Percentiles rank a stretch among this genome's conserved stretches.
Conservation (phyloP, 1,284 basidiomycete genomes). For the Ustilago vetiveriae region DNA sequence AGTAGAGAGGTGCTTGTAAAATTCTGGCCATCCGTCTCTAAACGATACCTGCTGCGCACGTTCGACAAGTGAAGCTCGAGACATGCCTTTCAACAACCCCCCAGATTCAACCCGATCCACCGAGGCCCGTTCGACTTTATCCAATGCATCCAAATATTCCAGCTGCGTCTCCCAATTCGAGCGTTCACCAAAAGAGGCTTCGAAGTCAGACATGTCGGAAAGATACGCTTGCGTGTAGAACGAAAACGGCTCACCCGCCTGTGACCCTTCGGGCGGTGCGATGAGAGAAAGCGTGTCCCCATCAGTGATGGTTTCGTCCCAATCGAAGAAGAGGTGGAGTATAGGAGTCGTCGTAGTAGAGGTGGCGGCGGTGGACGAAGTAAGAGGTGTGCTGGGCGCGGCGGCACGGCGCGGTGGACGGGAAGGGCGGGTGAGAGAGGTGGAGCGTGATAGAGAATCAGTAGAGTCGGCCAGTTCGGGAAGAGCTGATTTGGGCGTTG, state of each 20-base stretch:
- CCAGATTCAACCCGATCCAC: constrained; percentile 42
- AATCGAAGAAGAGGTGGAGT: constrained; percentile 57
- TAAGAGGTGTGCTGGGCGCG: background rate
- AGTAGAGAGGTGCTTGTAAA: constrained; percentile 24
- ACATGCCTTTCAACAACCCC: constrained; percentile 48
- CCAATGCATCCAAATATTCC: constrained; percentile 33
- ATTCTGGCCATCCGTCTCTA: constrained; percentile 41
- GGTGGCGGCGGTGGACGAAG: background rate
- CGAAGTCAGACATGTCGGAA: constrained; percentile 29
- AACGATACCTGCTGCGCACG: constrained; percentile 30
- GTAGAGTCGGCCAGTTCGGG: background rate
- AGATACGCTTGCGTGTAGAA: constrained; percentile 52
- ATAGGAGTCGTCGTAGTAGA: background rate
- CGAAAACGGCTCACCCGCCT: constrained; percentile 39
- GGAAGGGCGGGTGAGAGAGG: constrained; percentile 22
- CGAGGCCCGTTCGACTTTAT: constrained; percentile 44
- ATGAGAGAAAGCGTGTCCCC: constrained; percentile 60
- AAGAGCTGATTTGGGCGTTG: background rate
- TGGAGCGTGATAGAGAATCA: constrained; percentile 14
- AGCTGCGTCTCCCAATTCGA: constrained; percentile 28
- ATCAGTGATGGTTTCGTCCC: constrained; percentile 64
- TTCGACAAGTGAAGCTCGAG: background rate
- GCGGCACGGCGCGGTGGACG: constrained; percentile 28
- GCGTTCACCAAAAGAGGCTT: constrained; percentile 8
- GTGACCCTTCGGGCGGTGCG: constrained; percentile 37